phyloP scores from a whole-genome alignment of 2,329 filamentous ascomycete species.

The Trichoderma oligosporum region DNA sequence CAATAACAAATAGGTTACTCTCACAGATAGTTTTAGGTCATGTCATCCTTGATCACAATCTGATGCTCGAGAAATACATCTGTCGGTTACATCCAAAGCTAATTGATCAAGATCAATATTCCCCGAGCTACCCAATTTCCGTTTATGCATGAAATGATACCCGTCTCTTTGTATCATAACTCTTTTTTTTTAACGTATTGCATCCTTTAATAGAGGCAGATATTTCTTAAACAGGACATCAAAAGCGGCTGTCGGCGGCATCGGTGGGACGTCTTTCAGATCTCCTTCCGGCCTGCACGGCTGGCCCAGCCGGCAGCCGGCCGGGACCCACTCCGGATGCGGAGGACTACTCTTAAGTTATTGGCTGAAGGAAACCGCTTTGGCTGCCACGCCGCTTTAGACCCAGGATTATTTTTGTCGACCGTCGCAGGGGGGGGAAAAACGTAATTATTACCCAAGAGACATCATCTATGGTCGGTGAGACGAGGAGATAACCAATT shows the following conservation, averaged over 20 bases:
- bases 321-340: conserved; percentile 19
- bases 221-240: not conserved
- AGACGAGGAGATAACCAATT: not conserved
- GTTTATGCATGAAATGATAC: not conserved
- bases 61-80: not conserved
- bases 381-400: conserved; percentile 15
- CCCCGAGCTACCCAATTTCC: not conserved
- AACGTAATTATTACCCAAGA: conserved; percentile 16
- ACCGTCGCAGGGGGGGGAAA: not conserved
- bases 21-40: not conserved
- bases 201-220: not conserved
- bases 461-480: not conserved
- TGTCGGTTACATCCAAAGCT: not conserved
- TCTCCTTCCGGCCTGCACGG: conserved; percentile 13
- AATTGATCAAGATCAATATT: not conserved
- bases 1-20: too few relatives aligned
- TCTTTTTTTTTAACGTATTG: not conserved
- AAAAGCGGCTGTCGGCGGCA: conserved; percentile 28
- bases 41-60: not conserved
- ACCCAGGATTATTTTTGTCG: not conserved
- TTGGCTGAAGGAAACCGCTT: not conserved
- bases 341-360: not conserved
- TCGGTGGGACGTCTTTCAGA: conserved; percentile 21
- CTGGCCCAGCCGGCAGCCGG: conserved; percentile 22
- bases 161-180: not conserved